phyloP scores from a whole-genome alignment of 371 early-diverging fungal species.

The Umbelopsis sp. region DNA sequence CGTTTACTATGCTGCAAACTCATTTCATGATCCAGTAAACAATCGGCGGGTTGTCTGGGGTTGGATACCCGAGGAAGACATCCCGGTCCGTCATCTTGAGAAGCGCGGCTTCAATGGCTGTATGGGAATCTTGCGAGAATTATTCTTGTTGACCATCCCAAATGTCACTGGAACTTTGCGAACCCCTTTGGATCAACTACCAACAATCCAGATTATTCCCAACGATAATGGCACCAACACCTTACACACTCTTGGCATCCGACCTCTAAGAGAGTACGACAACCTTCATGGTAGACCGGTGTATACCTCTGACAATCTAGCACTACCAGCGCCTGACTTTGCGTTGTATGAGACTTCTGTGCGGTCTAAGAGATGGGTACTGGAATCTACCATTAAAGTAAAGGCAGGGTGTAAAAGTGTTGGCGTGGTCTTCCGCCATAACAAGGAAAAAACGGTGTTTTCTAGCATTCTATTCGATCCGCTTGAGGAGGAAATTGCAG shows the following conservation, averaged over 20 bases:
- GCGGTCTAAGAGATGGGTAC: no score
- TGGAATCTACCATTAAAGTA: no score
- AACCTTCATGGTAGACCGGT: not conserved
- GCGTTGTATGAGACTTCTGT: no score
- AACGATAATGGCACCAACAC: constrained; percentile 2
- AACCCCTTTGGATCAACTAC: not conserved
- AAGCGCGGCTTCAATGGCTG: constrained; percentile 14
- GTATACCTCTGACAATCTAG: no score
- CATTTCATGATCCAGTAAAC: constrained; percentile 8
- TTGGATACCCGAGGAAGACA: constrained; percentile 22
- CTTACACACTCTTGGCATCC: constrained; percentile 18
- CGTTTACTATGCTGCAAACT: constrained; percentile 9
- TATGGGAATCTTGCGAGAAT: constrained; percentile 17
- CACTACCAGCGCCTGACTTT: no score
- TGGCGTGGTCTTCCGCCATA: no score
- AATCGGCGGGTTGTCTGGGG: constrained; percentile 15
- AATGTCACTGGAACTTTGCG: not conserved
- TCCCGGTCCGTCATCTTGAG: not conserved
- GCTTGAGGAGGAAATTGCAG: no score
- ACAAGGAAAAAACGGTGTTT: no score
- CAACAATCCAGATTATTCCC: not conserved
- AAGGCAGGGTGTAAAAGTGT: no score
- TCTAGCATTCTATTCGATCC: no score
- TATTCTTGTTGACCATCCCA: not conserved
- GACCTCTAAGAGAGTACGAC: constrained; percentile 2